A percentile compares a stretch with the other conserved stretches of the same genome.
Evolutionary conservation across 352 stramenopile species (phyloP).

Genomic region (Peronospora tabacina): DNA sequence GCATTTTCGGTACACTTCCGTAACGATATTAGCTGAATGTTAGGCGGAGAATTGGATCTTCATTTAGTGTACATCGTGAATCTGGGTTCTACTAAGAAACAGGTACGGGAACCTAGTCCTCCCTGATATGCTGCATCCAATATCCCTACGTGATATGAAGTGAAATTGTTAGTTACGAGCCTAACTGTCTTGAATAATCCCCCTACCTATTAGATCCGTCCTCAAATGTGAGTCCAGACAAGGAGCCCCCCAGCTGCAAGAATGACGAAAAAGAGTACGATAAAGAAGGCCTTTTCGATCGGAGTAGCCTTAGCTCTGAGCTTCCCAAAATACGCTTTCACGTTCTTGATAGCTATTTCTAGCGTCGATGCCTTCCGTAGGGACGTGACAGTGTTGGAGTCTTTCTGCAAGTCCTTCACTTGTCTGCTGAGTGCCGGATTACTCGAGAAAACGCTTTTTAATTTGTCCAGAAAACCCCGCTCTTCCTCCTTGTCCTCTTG

Average conservation of each 20-base stretch:
- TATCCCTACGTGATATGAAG: not conserved
- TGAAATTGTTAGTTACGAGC: not conserved
- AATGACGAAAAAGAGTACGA: not conserved
- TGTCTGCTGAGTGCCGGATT: not conserved
- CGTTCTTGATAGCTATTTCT: not conserved
- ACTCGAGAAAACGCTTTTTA: not conserved
- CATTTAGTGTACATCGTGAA: not conserved
- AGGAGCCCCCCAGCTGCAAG: not conserved
- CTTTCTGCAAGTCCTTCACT: not conserved
- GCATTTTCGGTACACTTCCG: not conserved
- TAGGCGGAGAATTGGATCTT: not conserved
- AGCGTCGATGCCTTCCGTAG: not conserved
- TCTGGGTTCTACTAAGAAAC: not conserved
- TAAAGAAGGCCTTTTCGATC: constrained; percentile 4
- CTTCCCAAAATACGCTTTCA: not conserved
- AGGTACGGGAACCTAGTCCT: not conserved
- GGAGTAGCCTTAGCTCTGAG: not conserved
- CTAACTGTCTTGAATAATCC: not conserved
- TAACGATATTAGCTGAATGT: not conserved
- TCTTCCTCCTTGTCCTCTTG: constrained; percentile 3
- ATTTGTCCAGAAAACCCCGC: not conserved
- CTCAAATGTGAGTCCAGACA: not conserved
- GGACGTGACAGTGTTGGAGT: not conserved
- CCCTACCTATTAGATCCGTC: not conserved
- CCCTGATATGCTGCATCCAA: too few species aligned